Percentiles rank a stretch among this genome's conserved stretches.
Evolutionary conservation across 2,329 filamentous ascomycete species (phyloP).

Genomic region (Trichophyton verrucosum): DNA sequence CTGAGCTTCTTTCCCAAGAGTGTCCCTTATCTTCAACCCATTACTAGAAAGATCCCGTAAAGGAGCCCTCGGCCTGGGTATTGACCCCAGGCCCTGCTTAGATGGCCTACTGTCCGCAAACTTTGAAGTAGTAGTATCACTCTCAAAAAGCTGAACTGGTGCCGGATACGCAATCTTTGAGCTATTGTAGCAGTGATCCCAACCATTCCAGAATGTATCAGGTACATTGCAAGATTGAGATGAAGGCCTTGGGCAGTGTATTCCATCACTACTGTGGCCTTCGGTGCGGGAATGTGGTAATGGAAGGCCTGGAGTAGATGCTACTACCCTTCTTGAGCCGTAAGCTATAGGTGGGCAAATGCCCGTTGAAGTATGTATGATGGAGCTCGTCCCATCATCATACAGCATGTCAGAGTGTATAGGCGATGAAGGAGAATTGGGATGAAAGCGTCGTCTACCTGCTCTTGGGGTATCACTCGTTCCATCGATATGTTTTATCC

Average conservation of each 20-base stretch:
- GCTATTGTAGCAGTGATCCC: background rate
- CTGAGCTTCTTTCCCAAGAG: slow-evolving; percentile 31
- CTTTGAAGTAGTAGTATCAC: background rate
- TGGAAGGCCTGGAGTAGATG: background rate
- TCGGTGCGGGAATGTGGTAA: background rate
- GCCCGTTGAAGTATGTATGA: slow-evolving; percentile 24
- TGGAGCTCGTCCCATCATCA: slow-evolving; percentile 20
- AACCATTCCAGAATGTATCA: no score
- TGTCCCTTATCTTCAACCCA: slow-evolving; percentile 20
- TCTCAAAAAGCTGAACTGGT: background rate
- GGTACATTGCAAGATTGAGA: background rate
- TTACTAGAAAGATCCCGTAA: slow-evolving; percentile 21
- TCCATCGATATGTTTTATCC: background rate
- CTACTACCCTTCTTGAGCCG: background rate
- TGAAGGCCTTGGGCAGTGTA: background rate
- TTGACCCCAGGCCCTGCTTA: background rate
- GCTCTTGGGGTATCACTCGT: background rate
- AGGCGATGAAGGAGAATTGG: slow-evolving; percentile 5
- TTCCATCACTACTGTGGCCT: background rate
- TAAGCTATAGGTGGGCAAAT: slow-evolving; percentile 18
- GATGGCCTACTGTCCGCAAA: background rate
- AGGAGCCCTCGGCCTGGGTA: slow-evolving; percentile 16
- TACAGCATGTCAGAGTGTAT: slow-evolving; percentile 23
- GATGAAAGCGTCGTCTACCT: background rate
- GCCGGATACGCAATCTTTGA: background rate